Percentiles rank a stretch among this genome's conserved stretches.
These are phyloP conservation scores for Ziziphus jujuba DNA, from an alignment of 306 rosid genomes.

Conservation along the genomic window DNA sequence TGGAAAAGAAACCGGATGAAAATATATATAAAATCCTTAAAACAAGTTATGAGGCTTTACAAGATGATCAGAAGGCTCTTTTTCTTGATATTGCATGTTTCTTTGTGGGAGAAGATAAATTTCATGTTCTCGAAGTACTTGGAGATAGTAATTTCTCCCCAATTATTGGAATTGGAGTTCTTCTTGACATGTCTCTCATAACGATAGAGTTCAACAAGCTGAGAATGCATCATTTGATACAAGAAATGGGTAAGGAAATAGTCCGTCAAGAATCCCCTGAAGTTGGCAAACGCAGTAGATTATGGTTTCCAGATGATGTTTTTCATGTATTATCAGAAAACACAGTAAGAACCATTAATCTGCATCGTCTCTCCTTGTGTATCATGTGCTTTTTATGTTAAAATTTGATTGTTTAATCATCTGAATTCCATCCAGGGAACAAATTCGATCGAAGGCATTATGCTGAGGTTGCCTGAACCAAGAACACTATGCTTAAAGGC, in stretches of 20 bases:
- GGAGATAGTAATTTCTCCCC: conserved; percentile 6
- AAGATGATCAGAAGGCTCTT: conserved; percentile 10
- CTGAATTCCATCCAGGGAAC: too few species aligned
- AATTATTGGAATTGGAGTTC: not conserved
- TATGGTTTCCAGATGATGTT: conserved; percentile 11
- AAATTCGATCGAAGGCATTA: too few species aligned
- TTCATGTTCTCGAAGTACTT: conserved; percentile 2
- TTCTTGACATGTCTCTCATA: conserved; percentile 12
- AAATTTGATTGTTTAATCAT: not conserved
- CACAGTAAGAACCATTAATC: not conserved
- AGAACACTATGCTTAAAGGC: conserved; percentile 5
- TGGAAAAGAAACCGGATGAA: not conserved
- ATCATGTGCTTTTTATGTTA: too few species aligned
- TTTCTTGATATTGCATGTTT: conserved; percentile 23
- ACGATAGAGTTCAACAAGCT: conserved; percentile 3
- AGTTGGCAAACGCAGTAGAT: conserved; percentile 11
- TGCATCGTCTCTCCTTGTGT: too few species aligned
- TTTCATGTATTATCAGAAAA: not conserved
- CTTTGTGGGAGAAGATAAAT: conserved; percentile 14
- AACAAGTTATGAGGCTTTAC: not conserved
- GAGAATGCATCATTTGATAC: conserved; percentile 28
- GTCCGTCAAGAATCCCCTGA: not conserved
- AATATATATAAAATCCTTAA: not conserved
- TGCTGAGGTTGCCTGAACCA: too few species aligned
- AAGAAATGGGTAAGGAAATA: conserved; percentile 15